Evolutionary conservation across 208 protist genomes (phyloP).

Genomic region (Leishmania tropica): DNA sequence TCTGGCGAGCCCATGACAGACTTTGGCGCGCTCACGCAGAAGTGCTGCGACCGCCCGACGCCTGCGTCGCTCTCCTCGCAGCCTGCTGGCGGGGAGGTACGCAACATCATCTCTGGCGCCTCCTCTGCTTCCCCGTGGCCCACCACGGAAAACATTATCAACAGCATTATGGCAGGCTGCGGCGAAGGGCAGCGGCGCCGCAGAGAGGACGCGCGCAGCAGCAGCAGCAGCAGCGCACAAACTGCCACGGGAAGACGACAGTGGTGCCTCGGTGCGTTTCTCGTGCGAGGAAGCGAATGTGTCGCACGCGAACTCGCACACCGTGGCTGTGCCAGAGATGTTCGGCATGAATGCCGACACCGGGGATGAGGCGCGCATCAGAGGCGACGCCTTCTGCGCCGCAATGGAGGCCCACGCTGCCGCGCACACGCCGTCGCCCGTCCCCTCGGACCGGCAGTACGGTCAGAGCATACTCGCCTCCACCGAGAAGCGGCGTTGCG

Average conservation of each 20-base stretch:
- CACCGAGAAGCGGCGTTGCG: constrained; percentile 33
- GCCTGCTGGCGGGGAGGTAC: constrained; percentile 24
- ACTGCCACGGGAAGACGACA: not conserved
- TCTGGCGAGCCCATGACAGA: constrained; percentile 23
- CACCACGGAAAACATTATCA: constrained; percentile 46
- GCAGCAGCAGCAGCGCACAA: not conserved
- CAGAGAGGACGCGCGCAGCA: not conserved
- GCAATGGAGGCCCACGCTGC: not conserved
- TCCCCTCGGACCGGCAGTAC: constrained; percentile 32
- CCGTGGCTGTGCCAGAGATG: not conserved
- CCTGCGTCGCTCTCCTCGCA: constrained; percentile 32
- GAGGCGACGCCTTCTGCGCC: not conserved
- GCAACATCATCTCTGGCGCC: not conserved
- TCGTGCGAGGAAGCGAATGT: constrained; percentile 12
- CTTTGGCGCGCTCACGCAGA: constrained; percentile 8
- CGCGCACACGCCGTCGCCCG: constrained; percentile 36
- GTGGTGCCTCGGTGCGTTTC: not conserved
- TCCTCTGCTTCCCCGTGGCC: constrained; percentile 42
- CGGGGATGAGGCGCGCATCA: not conserved
- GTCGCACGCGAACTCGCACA: not conserved
- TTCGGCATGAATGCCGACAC: not conserved
- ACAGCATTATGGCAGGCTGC: constrained; percentile 31
- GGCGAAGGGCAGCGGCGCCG: constrained; percentile 30
- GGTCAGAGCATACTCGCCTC: constrained; percentile 39
- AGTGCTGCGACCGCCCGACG: constrained; percentile 34